Evolutionary conservation across 345 rosid genomes (phyloP).

Genomic region (Geranium rotundifolium): DNA sequence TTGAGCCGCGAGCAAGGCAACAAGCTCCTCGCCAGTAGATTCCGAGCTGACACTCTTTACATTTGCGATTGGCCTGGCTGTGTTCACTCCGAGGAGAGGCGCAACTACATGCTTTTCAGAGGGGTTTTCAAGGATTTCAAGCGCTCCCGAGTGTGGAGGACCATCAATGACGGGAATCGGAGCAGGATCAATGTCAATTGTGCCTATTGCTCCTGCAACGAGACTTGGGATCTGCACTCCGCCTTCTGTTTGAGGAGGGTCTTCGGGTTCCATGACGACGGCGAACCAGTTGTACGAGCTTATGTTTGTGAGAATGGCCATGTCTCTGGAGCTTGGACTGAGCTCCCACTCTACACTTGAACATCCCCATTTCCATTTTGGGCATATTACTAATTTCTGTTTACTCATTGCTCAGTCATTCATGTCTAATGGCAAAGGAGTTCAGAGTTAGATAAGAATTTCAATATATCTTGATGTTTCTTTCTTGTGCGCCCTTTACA

Average conservation of each 20-base stretch:
- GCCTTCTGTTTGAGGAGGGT: constrained; percentile 78
- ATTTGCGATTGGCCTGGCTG: constrained; percentile 95
- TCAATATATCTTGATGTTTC: too few relatives aligned
- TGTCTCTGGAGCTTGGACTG: constrained; percentile 94
- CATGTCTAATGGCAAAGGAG: too few relatives aligned
- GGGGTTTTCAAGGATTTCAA: constrained; percentile 88
- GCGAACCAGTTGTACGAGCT: constrained; percentile 92
- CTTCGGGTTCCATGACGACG: constrained; percentile 80
- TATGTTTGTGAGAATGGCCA: constrained; percentile 96
- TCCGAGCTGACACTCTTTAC: constrained; percentile 74
- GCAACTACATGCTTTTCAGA: constrained; percentile 82
- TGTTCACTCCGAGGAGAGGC: constrained; percentile 64
- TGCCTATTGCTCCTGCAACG: constrained; percentile 62
- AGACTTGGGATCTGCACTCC: constrained; percentile 86
- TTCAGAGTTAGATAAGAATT: too few relatives aligned
- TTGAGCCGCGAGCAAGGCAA: constrained; percentile 82
- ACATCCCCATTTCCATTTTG: too few relatives aligned
- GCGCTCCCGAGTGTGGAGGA: constrained; percentile 74
- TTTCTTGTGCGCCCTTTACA: too few relatives aligned
- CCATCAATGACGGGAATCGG: constrained; percentile 58
- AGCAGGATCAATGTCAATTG: constrained; percentile 55
- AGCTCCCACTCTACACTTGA: constrained; percentile 56
- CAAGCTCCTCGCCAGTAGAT: constrained; percentile 80
- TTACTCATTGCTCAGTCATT: too few relatives aligned
- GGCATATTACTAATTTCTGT: too few relatives aligned